Base-by-base conservation (phyloP, 1,284 basidiomycete species). In the Leucoagaricus sp. region DNA sequence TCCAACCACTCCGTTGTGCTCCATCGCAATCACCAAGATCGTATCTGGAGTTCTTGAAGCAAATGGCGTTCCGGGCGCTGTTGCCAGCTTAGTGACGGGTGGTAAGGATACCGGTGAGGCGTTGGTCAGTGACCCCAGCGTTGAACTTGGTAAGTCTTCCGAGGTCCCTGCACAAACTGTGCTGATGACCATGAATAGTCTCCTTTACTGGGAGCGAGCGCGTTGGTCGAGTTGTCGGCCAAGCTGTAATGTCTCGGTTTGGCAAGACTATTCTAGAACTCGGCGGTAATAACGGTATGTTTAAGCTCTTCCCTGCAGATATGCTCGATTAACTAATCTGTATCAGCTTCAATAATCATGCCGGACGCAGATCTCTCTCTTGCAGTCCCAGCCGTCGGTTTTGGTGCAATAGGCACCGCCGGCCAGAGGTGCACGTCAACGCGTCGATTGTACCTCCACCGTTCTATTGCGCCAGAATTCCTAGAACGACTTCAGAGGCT, bases 391-490 rank as follows among this genome's bases (percentile, higher is more conserved):
- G 84, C 91, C 0, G 87, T 96, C 19, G 93, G 95, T 70, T 98
- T 98, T 76, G 93, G 94, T 33, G 93, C 95, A 25, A 87, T 97
- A 48, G 96, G 96, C 42, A 98, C 96, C 41, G 91, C 93, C 31
- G 96, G 96, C 21, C 96, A 98, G 70, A 83, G 96, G 49, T 98
- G 96, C 76, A 98, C 96, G 1, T 90, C 94, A 19, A 98, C 95
- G 1, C 85, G 96, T 52, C 82, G 96, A 55, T 82, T 98, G 12
- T 92, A 93, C 73, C 81, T 98, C 56, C 96, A 98, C 71, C 84
- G 85, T 42, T 74, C 83, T 58, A 86, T 98, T 63, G 87, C 93
- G 0, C 68, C 82, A 33, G 75, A 84, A 58, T 95, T 98, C 76
- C 77, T 96, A 58, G 78, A 83, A 34, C 82, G 82, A 17, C 83